Conservation (phyloP, 2,329 filamentous ascomycete genomes). For the Cytospora schulzeri region DNA sequence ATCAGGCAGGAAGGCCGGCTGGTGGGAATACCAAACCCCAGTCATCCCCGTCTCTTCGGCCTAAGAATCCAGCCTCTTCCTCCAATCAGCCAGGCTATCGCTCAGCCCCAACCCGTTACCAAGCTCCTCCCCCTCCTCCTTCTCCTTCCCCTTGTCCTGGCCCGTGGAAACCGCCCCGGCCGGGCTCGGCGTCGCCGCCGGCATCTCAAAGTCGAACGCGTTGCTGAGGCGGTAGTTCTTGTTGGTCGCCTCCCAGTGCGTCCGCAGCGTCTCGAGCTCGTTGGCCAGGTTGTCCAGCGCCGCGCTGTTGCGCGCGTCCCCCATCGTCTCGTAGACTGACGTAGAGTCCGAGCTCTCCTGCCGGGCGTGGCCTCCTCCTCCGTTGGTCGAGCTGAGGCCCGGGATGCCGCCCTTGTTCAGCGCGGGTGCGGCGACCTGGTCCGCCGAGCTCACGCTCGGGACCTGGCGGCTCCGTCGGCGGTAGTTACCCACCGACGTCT, state of each 20-base stretch:
- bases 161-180: conserved; percentile 38
- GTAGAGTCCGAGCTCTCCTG: conserved; percentile 62
- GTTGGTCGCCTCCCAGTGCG: conserved; percentile 94
- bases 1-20: background rate
- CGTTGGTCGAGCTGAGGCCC: conserved; percentile 41
- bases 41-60: conserved; percentile 45
- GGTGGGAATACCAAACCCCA: background rate
- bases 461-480: conserved; percentile 71
- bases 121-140: conserved; percentile 30
- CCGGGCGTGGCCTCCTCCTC: conserved; percentile 50
- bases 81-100: conserved; percentile 77
- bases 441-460: conserved; percentile 53
- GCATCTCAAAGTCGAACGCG: conserved; percentile 78
- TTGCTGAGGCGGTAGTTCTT: conserved; percentile 92
- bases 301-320: conserved; percentile 58
- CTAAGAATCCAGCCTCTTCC: conserved; percentile 67
- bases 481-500: conserved; percentile 91
- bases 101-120: conserved; percentile 55
- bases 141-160: conserved; percentile 40
- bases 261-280: conserved; percentile 87
- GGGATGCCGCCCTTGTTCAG: conserved; percentile 27
- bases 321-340: conserved; percentile 62
- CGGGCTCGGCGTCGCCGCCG: conserved; percentile 20
- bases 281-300: conserved; percentile 89
- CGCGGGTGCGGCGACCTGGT: conserved; percentile 42